These are phyloP conservation scores for Fraxinus anomala DNA, from an alignment of 257 asterid genomes.

Conservation along the genomic window DNA sequence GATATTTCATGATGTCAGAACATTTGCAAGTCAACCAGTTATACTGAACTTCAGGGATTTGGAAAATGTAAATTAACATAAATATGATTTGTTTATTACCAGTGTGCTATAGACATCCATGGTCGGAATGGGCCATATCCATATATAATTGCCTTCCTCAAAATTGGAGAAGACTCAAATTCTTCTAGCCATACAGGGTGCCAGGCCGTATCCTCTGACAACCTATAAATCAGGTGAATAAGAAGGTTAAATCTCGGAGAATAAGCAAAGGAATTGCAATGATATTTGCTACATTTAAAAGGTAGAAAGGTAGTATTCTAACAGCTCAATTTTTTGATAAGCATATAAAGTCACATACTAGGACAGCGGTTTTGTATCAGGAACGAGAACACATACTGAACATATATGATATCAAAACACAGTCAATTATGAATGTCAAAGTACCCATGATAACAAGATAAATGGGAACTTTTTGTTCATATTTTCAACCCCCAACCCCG, in stretches of 20 bases:
- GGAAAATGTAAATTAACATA: background rate
- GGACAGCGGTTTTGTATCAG: background rate
- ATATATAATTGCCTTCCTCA: slow-evolving; percentile 72
- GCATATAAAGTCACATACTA: background rate
- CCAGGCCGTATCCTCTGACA: slow-evolving; percentile 96
- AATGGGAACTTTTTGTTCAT: background rate
- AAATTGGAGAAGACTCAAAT: slow-evolving; percentile 48
- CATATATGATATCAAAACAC: background rate
- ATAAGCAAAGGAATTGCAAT: background rate
- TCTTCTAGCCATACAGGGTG: slow-evolving; percentile 67
- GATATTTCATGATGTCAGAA: slow-evolving; percentile 22
- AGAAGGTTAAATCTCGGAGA: slow-evolving; percentile 9
- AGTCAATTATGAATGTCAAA: background rate
- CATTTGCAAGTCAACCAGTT: slow-evolving; percentile 1
- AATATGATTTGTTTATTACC: slow-evolving; percentile 44
- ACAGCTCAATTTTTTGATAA: background rate
- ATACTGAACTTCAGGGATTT: background rate
- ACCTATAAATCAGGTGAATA: slow-evolving; percentile 50
- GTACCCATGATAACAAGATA: background rate
- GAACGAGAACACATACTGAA: background rate
- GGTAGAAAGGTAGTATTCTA: background rate
- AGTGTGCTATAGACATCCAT: slow-evolving; percentile 92
- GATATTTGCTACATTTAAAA: background rate
- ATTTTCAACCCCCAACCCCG: background rate
- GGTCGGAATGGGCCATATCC: slow-evolving; percentile 89